Base-by-base conservation (phyloP, 1,284 basidiomycete species). In the Phaffia rhodozyma region DNA sequence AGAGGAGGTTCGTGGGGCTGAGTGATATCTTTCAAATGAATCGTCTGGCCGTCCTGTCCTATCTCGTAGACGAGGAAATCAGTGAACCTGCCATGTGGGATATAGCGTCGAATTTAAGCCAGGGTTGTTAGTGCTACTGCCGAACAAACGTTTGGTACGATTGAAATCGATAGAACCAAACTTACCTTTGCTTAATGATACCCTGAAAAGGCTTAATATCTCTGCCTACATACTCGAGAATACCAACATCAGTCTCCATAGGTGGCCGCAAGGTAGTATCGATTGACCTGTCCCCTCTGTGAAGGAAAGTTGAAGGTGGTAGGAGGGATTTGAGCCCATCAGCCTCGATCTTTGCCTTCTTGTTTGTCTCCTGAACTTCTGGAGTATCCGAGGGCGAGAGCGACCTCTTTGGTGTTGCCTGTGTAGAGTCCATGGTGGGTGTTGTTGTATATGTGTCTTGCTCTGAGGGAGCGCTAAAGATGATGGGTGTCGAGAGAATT, bases 41-140 rank as follows among this genome's bases (percentile, higher is more conserved):
- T 77, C 4, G 89, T 85, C 66, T 87, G 82, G 51, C 85, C 81
- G 67, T 88, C 84, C 63, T 85, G 80, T 69, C 89, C 84, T 53
- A 97, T 85, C 76, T 97, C 92, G 71, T 83, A 87, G 30, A 97
- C 92, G 68, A 96, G 72, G 73, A 97, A 97, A 76, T 97, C 92
- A 49, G 91, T 92, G 74, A 96, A 96, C 70, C 92, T 94, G 61
- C 68, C 38, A n/a, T 25, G 47, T 2, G 13, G 21, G 52, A 27
- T 25, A 47, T 9, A 58, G n/a, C 16, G 30, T 29, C 25, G n/a
- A 43, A 49, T 21, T 34, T 20, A 32, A 67, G 20, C 29, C 55
- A 48, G 61, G 61, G 65, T 61, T 58, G 56, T 51, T 49, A 54
- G n/a, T 68, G 51, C 66, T 7, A 43, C 38, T 16, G 5, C 16